Conservation (phyloP, 305 asterid genomes). For the Fraxinus albicans region DNA sequence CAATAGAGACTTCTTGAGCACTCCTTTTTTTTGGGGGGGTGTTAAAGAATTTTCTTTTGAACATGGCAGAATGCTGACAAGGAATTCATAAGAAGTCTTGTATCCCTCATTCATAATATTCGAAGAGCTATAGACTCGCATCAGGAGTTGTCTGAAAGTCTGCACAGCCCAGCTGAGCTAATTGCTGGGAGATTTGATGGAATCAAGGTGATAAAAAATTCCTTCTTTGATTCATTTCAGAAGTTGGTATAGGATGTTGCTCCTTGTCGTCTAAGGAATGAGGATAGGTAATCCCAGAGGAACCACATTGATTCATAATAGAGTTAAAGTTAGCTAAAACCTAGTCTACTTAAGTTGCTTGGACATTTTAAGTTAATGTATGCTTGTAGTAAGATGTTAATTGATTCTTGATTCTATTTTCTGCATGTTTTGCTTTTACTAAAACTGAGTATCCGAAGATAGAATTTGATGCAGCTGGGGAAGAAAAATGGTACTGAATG, state of each 20-base stretch:
- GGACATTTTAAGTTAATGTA: not conserved
- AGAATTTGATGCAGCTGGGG: not conserved
- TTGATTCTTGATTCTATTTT: not conserved
- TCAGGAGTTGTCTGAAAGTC: conserved; percentile 52
- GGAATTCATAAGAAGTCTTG: conserved; percentile 58
- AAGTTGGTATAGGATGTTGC: not conserved
- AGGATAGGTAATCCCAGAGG: not conserved
- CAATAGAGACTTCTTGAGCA: not conserved
- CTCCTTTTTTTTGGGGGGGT: not conserved
- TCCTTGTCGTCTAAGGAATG: not conserved
- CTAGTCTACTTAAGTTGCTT: not conserved
- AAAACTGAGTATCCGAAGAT: not conserved
- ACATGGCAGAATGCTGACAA: conserved; percentile 71
- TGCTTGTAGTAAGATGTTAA: not conserved
- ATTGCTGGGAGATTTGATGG: conserved; percentile 83
- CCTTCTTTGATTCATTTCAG: not conserved
- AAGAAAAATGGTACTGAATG: not conserved
- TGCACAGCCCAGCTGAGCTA: conserved; percentile 57
- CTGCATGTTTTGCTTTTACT: not conserved
- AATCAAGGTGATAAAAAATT: conserved; percentile 56
- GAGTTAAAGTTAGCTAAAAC: not conserved
- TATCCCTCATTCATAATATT: conserved; percentile 48
- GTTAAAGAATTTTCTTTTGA: conserved; percentile 4
- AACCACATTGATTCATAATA: not conserved
- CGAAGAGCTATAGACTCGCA: conserved; percentile 53